These are phyloP conservation scores for Aspergillus sp. DNA, from an alignment of 2,329 filamentous ascomycete genomes.

Conservation along the genomic window DNA sequence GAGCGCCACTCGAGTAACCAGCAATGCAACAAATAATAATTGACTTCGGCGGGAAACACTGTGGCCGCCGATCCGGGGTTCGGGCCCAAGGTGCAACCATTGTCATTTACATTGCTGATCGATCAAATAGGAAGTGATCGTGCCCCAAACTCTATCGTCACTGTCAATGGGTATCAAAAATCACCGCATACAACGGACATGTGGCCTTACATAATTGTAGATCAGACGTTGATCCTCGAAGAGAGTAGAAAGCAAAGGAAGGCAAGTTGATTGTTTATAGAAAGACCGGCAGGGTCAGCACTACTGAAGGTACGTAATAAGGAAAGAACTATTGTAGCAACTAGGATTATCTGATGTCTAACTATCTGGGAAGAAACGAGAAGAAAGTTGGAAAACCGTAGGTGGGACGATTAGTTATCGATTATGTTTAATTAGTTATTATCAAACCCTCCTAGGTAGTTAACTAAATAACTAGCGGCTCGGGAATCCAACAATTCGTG, in stretches of 20 bases:
- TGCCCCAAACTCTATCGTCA: not conserved
- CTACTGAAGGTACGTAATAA: no score
- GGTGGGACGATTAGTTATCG: no score
- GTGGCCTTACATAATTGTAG: not conserved
- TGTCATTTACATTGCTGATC: not conserved
- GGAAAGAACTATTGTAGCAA: no score
- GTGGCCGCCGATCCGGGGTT: not conserved
- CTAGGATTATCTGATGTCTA: no score
- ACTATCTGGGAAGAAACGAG: no score
- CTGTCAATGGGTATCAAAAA: not conserved
- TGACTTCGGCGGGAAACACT: not conserved
- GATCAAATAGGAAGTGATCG: not conserved
- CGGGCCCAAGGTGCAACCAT: not conserved
- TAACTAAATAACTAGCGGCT: not conserved
- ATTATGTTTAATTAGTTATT: no score
- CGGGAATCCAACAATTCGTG: not conserved
- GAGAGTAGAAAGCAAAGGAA: not conserved
- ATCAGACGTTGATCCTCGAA: not conserved
- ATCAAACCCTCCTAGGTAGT: no score
- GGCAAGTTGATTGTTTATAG: not conserved
- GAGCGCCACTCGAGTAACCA: not conserved
- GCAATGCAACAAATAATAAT: not conserved
- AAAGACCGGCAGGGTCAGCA: not conserved
- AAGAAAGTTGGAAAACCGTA: no score
- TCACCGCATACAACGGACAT: not conserved